A percentile compares a stretch with the other conserved stretches of the same genome.
phyloP scores from a whole-genome alignment of 176 grass and related monocot genomes.

The Carex kokanica region DNA sequence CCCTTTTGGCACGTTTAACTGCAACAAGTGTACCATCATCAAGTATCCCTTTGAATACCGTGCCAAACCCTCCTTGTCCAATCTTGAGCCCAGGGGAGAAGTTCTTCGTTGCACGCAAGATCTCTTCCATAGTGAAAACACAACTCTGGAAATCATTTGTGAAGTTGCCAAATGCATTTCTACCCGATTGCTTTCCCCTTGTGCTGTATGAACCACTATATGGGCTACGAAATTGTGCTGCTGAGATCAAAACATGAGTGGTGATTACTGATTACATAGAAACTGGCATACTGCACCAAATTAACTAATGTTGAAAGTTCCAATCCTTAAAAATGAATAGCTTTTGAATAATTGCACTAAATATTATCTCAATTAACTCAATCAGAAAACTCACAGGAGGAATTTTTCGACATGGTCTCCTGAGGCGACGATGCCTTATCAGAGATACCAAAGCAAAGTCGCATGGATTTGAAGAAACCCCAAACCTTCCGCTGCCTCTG shows the following conservation, averaged over 20 bases:
- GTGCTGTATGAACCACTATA: not conserved
- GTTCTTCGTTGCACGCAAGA: conserved; percentile 62
- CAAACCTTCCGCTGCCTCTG: not conserved
- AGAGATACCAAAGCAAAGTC: conserved; percentile 45
- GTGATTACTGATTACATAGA: not conserved
- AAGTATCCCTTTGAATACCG: conserved; percentile 67
- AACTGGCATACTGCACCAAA: not conserved
- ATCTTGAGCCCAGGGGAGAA: conserved; percentile 73
- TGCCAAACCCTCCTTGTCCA: conserved; percentile 82
- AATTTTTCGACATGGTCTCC: conserved; percentile 28
- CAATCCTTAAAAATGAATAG: not conserved
- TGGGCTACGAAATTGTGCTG: not conserved
- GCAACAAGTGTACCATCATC: conserved; percentile 69
- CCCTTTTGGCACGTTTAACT: conserved; percentile 80
- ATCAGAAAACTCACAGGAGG: conserved; percentile 35
- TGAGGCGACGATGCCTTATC: not conserved
- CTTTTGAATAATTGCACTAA: not conserved
- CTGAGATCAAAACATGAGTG: not conserved
- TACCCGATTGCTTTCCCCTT: conserved; percentile 6
- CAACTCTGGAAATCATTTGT: conserved; percentile 15
- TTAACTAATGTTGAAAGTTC: not conserved
- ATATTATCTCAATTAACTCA: not conserved
- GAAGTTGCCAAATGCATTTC: not conserved
- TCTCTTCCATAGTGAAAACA: conserved; percentile 65
- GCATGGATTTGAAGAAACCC: conserved; percentile 44